These are phyloP conservation scores for Neopestalotiopsis sp. DNA, from an alignment of 2,329 filamentous ascomycete genomes.

Conservation along the genomic window DNA sequence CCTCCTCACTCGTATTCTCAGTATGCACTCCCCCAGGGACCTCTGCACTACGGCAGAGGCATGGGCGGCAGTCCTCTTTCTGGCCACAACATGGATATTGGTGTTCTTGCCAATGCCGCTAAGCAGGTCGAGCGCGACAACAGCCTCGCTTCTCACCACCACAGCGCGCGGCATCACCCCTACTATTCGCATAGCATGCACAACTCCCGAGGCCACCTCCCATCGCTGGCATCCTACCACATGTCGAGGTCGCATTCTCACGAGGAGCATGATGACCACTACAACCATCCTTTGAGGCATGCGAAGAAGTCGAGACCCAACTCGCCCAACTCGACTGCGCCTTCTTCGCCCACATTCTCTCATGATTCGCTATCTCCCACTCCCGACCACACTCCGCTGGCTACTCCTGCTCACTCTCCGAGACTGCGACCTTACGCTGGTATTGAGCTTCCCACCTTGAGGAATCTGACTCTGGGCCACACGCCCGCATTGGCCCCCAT, in stretches of 20 bases:
- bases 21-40: slow-evolving; percentile 59
- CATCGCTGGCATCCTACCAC: slow-evolving; percentile 84
- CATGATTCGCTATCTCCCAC: slow-evolving; percentile 95
- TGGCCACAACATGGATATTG: slow-evolving; percentile 54
- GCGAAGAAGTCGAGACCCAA: slow-evolving; percentile 90
- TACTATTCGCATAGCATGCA: slow-evolving; percentile 57
- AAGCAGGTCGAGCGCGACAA: slow-evolving; percentile 67
- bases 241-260: slow-evolving; percentile 91
- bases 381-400: slow-evolving; percentile 97
- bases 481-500: slow-evolving; percentile 63
- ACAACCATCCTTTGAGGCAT: slow-evolving; percentile 69
- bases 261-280: slow-evolving; percentile 81
- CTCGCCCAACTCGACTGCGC: slow-evolving; percentile 93
- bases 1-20: slow-evolving; percentile 87
- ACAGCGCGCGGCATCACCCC: slow-evolving; percentile 55
- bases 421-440: slow-evolving; percentile 81
- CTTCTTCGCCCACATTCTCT: slow-evolving; percentile 94
- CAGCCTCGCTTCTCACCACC: slow-evolving; percentile 43
- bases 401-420: slow-evolving; percentile 93
- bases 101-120: slow-evolving; percentile 64
- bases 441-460: slow-evolving; percentile 85
- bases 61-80: slow-evolving; percentile 43
- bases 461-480: slow-evolving; percentile 62
- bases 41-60: slow-evolving; percentile 54
- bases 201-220: slow-evolving; percentile 66